Base-by-base conservation (phyloP, 331 rosid genomes). In the Rosa hybrid region DNA sequence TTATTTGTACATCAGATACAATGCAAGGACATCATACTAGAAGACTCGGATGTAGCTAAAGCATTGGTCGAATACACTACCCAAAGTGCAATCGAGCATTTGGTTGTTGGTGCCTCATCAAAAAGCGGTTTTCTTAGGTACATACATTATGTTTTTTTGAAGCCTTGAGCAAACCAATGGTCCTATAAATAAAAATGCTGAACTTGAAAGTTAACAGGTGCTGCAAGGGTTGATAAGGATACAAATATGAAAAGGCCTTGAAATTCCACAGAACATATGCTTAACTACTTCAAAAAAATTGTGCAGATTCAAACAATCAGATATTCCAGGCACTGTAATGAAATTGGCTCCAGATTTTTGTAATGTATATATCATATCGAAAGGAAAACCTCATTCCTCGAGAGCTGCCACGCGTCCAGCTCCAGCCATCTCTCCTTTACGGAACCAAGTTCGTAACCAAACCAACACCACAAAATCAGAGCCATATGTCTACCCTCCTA, bases 281-380 rank as follows among this genome's bases (percentile, higher is more conserved):
- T 80, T 30, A 54, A 16, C 14, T 39, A 38, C 39, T 70, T 59
- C 21, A 1, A 0, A 42, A n/a, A 14, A 1, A 2, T 54, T 76
- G 42, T 51, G 56, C 81, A 93, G 97, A 88, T 96, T 96, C 93
- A 96, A 92, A 88, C 86, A 82, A 38, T 77, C 91, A 45, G 99
- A 96, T 84, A 67, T 93, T 84, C 97, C 98, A 2, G 92, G 88
- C 72, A 41, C 53, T 12, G 83, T 96, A 46, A 10, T 88, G 76
- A 96, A 96, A 86, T 91, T 88, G 76, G 98, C 98, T 74, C 99
- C 98, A 0, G 98, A 92, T 83, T 96, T 93, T 78, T 90, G 95
- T 76, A 96, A 81, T 56, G 97, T 96, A 12, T 96, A 91, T 73
- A 90, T 92, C 57, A 85, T 91, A 83, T 10, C 87, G 10, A 96